These are phyloP conservation scores for Cerioporus squamosus DNA, from an alignment of 1,284 basidiomycete species.

Conservation along the genomic window DNA sequence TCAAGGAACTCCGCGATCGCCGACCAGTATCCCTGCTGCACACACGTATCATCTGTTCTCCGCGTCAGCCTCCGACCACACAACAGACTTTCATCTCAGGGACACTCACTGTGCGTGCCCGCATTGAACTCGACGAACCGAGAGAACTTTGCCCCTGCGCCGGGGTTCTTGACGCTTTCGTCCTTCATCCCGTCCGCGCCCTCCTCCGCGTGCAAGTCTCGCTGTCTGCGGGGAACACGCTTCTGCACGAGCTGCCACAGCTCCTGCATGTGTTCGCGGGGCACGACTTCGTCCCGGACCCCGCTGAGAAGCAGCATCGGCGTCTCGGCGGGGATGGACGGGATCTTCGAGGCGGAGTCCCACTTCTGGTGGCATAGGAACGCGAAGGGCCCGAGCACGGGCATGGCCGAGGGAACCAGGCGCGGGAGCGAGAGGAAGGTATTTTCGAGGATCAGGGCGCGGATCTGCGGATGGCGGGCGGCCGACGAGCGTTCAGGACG, in stretches of 20 bases:
- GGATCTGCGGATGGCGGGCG: conserved; percentile 47
- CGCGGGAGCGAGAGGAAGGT: conserved; percentile 85
- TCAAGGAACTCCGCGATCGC: conserved; percentile 35
- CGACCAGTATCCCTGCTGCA: conserved; percentile 40
- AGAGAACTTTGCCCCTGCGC: conserved; percentile 16
- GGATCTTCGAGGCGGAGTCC: conserved; percentile 80
- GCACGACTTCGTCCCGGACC: conserved; percentile 82
- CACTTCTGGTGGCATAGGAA: conserved; percentile 92
- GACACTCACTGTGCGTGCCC: conserved; percentile 34
- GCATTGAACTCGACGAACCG: conserved; percentile 32
- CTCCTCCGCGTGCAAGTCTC: conserved; percentile 9
- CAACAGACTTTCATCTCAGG: not conserved
- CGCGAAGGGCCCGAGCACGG: conserved; percentile 75
- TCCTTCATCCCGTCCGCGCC: conserved; percentile 11
- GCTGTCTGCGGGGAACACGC: conserved; percentile 35
- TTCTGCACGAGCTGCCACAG: conserved; percentile 68
- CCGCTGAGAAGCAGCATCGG: conserved; percentile 92
- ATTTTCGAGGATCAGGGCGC: conserved; percentile 91
- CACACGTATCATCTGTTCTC: conserved; percentile 39
- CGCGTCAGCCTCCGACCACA: not conserved
- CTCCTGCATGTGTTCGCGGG: conserved; percentile 81
- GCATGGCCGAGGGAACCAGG: conserved; percentile 83
- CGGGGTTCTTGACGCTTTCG: conserved; percentile 8
- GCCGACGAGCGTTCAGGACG: too few species aligned
- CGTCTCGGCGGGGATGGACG: conserved; percentile 66